These are phyloP conservation scores for Forsythia suspensa DNA, from an alignment of 257 asterid species.

Conservation along the genomic window DNA sequence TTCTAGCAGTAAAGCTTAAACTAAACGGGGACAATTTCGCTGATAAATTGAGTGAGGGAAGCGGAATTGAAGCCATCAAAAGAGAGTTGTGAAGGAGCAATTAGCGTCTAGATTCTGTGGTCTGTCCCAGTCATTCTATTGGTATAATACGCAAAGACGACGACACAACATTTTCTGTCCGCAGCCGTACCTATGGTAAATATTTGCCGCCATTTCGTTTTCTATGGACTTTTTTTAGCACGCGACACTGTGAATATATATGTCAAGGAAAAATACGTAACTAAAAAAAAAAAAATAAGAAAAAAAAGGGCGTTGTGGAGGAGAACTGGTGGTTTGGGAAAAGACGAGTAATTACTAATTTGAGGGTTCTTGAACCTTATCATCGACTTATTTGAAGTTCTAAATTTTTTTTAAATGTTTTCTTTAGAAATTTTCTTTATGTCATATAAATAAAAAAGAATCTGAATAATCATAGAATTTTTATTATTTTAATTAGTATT, in stretches of 20 bases:
- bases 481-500: too few species aligned
- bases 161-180: conserved; percentile 38
- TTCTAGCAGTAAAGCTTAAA: conserved; percentile 20
- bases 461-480: too few species aligned
- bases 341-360: too few species aligned
- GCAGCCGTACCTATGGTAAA: conserved; percentile 48
- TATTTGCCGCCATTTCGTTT: conserved; percentile 63
- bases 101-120: conserved; percentile 23
- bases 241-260: not conserved
- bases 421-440: too few species aligned
- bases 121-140: conserved; percentile 10
- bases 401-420: too few species aligned
- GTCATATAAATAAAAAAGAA: too few species aligned
- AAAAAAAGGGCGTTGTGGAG: too few species aligned
- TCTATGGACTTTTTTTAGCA: conserved; percentile 34
- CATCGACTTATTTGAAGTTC: too few species aligned
- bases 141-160: conserved; percentile 21
- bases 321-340: too few species aligned
- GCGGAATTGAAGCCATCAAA: conserved; percentile 57
- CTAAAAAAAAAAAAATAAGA: too few species aligned
- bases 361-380: too few species aligned
- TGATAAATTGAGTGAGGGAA: conserved; percentile 31
- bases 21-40: conserved; percentile 26
- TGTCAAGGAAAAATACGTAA: not conserved
- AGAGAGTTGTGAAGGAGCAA: conserved; percentile 16